phyloP scores from a whole-genome alignment of 1,139 yeast genomes.

The Saccharomyces hybrid region DNA sequence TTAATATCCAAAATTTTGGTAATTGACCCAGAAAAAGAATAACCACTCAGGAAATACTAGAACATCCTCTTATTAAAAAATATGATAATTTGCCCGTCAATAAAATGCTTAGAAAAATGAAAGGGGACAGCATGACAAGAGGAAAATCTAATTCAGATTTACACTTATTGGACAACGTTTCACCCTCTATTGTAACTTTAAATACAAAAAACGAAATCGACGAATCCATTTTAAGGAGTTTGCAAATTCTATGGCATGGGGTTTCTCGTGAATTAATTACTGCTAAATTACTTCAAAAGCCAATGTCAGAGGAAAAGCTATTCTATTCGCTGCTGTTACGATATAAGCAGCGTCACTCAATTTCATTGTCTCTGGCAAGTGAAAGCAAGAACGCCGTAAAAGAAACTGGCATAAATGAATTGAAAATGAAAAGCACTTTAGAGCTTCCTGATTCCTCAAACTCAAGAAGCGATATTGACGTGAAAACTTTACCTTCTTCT shows the following conservation, averaged over 20 bases:
- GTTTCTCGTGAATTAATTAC: constrained; percentile 57
- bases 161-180: constrained; percentile 19
- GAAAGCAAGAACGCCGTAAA: constrained; percentile 13
- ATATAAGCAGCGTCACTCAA: constrained; percentile 55
- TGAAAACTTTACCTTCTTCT: neutral
- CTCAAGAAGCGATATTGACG: neutral
- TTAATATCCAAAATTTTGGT: constrained; percentile 73
- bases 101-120: constrained; percentile 13
- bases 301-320: constrained; percentile 75
- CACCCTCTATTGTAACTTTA: constrained; percentile 29
- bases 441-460: neutral
- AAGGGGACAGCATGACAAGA: constrained; percentile 21
- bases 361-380: constrained; percentile 4
- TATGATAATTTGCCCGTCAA: constrained; percentile 36
- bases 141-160: constrained; percentile 33
- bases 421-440: neutral
- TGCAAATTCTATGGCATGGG: constrained; percentile 89
- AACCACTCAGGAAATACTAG: constrained; percentile 60
- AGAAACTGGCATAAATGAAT: constrained; percentile 4
- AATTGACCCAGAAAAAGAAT: constrained; percentile 75
- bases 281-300: constrained; percentile 49
- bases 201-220: constrained; percentile 57
- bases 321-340: constrained; percentile 77
- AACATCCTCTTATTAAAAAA: constrained; percentile 72
- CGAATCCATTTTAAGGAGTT: constrained; percentile 70